Conservation (phyloP, 768 basidiomycete species). For the Boletus insuetus region DNA sequence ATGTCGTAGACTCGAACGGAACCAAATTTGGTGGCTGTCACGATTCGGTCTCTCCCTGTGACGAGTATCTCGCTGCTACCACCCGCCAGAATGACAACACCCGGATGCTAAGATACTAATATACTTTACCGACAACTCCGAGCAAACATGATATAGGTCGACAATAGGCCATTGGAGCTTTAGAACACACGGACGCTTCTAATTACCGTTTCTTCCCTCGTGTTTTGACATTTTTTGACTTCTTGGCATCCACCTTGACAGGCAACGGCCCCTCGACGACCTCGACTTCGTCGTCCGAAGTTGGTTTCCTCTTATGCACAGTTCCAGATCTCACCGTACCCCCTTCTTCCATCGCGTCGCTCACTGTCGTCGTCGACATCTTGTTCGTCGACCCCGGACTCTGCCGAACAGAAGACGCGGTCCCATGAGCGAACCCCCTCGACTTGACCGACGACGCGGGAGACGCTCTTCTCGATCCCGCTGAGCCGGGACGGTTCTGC, state of each 20-base stretch:
- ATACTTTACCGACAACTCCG: no score
- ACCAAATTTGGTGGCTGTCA: neutral
- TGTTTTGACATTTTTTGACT: constrained; percentile 30
- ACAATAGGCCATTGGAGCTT: no score
- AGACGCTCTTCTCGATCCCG: constrained; percentile 39
- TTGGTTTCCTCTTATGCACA: constrained; percentile 49
- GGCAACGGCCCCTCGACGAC: constrained; percentile 46
- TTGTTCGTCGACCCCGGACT: constrained; percentile 48
- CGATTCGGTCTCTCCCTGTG: neutral
- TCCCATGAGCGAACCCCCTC: constrained; percentile 29
- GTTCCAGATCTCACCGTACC: constrained; percentile 5
- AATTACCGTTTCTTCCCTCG: constrained; percentile 41
- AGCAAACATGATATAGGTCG: no score
- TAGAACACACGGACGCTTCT: no score
- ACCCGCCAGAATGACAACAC: neutral
- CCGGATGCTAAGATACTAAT: no score
- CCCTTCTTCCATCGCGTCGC: constrained; percentile 46
- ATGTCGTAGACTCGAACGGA: neutral
- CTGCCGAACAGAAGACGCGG: constrained; percentile 34
- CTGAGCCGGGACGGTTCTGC: constrained; percentile 15
- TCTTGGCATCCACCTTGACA: constrained; percentile 38
- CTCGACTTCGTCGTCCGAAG: constrained; percentile 56
- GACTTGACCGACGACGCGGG: constrained; percentile 52
- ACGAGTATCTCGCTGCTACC: neutral
- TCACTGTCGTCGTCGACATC: constrained; percentile 42